Base-by-base conservation (phyloP, 2,329 filamentous ascomycete genomes). In the Calonectria hawksworthii region DNA sequence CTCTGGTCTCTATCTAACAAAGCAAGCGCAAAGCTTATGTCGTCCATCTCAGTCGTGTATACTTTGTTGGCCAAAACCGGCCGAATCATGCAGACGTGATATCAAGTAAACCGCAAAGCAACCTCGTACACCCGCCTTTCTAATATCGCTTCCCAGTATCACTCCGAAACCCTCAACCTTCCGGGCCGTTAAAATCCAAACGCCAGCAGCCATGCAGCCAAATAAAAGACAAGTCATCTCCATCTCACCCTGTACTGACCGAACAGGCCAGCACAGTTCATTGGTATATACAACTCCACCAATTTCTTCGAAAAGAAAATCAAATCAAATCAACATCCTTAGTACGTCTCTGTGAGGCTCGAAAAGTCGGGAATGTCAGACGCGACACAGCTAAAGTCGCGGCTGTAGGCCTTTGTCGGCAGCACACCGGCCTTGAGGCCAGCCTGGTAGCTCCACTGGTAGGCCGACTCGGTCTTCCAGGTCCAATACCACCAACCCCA, bases 401-500 rank as follows among this genome's bases (percentile, higher is more conserved):
- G 89, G 28, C 92, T 86, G 82, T 94, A 95, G 0, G 94, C 93
- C 86, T 94, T 93, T 50, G 87, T 84, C 2, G 97, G 97, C 86
- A 99, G 85, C 63, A 96, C 95, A 0, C 95, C 95, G 2, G 94
- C 94, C 68, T 90, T 90, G 76, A 96, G 87, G 0, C 95, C 96
- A 77, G 92, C 89, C 85, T 96, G 93, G 87, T 97, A 98, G 84
- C 96, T 98, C 97, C 97, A 99, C 86, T 98, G 95, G 74, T 93
- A 89, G 64, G 94, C 93, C 77, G 86, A 89, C 88, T 99, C 96
- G 36, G 96, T 98, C 86, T 96, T 92, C 96, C 97, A 98, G 41
- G 96, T 99, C 97, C 97, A 99, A 86, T 99, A 99, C 87, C 98
- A 98, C 97, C 97, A 99, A 64, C 97, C 97, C 93, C 94, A 97